These are phyloP conservation scores for Takakia lepidozioides DNA, from an alignment of 225 moss, liverwort and hornwort species.

Conservation along the genomic window DNA sequence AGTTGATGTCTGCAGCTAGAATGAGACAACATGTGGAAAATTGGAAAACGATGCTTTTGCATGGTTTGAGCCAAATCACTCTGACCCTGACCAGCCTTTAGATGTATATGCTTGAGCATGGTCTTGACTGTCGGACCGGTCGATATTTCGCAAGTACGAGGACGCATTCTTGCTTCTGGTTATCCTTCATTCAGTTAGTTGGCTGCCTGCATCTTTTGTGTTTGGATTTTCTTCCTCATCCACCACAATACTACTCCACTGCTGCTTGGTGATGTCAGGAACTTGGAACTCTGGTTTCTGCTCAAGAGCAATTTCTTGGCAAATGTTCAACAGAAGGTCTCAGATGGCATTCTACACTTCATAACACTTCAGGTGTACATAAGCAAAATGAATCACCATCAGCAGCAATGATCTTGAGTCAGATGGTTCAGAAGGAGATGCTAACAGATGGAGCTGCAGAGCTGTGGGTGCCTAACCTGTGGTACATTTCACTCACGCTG, in stretches of 20 bases:
- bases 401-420: not conserved
- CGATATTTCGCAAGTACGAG: constrained; percentile 38
- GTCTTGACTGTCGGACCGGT: too few species aligned
- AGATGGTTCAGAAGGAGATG: too few species aligned
- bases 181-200: constrained; percentile 29
- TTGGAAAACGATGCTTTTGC: too few species aligned
- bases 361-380: not conserved
- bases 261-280: constrained; percentile 40
- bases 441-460: too few species aligned
- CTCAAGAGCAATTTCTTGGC: constrained; percentile 2
- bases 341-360: not conserved
- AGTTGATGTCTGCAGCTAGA: too few species aligned
- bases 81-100: too few species aligned
- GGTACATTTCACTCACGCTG: too few species aligned
- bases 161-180: constrained; percentile 28
- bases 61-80: too few species aligned
- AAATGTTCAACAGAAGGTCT: not conserved
- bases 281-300: constrained; percentile 47
- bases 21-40: too few species aligned
- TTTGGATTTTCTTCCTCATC: constrained; percentile 14
- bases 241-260: constrained; percentile 33
- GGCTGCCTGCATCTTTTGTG: constrained; percentile 15
- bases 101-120: too few species aligned
- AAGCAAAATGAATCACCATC: not conserved
- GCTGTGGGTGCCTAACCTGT: too few species aligned